A percentile compares a stretch with the other conserved stretches of the same genome.
These are phyloP conservation scores for Diaporthe helianthi DNA, from an alignment of 2,329 filamentous ascomycete species.

Conservation along the genomic window DNA sequence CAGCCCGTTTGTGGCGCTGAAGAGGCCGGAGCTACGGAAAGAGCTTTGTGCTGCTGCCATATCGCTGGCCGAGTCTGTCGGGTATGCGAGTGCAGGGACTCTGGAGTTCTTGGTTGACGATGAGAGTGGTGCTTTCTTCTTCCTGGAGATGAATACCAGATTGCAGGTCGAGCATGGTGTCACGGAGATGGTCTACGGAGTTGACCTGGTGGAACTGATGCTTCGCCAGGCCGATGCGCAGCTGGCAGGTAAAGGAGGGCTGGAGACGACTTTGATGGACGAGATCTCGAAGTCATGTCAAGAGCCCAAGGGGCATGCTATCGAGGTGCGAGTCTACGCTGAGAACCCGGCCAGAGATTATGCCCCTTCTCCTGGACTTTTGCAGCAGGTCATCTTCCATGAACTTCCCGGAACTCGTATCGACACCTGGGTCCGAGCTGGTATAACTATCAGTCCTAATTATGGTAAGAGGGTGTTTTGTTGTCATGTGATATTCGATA, in stretches of 20 bases:
- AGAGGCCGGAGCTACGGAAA: neutral
- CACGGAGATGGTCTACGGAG: slow-evolving; percentile 77
- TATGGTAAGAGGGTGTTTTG: slow-evolving; percentile 58
- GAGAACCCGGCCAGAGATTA: slow-evolving; percentile 65
- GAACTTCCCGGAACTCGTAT: slow-evolving; percentile 56
- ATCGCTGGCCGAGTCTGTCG: slow-evolving; percentile 53
- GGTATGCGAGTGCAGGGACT: slow-evolving; percentile 48
- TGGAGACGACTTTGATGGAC: slow-evolving; percentile 34
- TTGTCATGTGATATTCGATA: fast-evolving
- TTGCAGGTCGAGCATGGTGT: slow-evolving; percentile 82
- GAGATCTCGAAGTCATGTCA: slow-evolving; percentile 24
- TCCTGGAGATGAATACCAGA: slow-evolving; percentile 62
- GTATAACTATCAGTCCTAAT: slow-evolving; percentile 61
- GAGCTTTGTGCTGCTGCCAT: slow-evolving; percentile 28
- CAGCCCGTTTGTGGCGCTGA: slow-evolving; percentile 60
- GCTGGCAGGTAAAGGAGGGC: slow-evolving; percentile 35
- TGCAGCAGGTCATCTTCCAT: slow-evolving; percentile 65
- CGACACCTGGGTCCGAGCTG: slow-evolving; percentile 69
- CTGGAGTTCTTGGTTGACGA: slow-evolving; percentile 70
- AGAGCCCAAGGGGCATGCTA: slow-evolving; percentile 43
- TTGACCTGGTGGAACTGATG: slow-evolving; percentile 71
- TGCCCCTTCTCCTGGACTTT: slow-evolving; percentile 63
- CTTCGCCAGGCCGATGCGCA: slow-evolving; percentile 46
- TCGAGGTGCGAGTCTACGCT: slow-evolving; percentile 51
- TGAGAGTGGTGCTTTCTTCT: slow-evolving; percentile 64